A percentile compares a stretch with the other conserved stretches of the same genome.
These are phyloP conservation scores for Hymenoscyphus occultus DNA, from an alignment of 2,329 filamentous ascomycete genomes.

Conservation along the genomic window DNA sequence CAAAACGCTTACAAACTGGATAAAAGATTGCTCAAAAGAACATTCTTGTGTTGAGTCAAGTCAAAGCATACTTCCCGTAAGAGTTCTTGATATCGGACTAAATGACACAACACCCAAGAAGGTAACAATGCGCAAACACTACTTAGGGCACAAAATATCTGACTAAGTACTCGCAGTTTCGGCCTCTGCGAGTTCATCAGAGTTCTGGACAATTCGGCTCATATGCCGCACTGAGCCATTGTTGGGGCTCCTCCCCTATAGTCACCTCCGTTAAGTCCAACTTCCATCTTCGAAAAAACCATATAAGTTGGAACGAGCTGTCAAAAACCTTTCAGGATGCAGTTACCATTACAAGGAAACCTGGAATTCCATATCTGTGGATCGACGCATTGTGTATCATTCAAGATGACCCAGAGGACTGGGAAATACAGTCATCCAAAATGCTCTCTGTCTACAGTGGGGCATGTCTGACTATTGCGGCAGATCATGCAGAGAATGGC, in stretches of 20 bases:
- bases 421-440: neutral
- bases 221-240: neutral
- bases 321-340: neutral
- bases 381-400: neutral
- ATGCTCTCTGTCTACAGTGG: neutral
- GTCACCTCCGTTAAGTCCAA: neutral
- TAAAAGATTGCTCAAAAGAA: neutral
- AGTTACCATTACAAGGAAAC: neutral
- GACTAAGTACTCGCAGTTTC: neutral
- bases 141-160: neutral
- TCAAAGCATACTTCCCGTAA: neutral
- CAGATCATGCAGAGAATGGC: neutral
- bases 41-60: neutral
- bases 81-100: neutral
- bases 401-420: neutral
- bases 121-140: neutral
- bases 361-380: neutral
- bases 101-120: neutral
- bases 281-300: neutral
- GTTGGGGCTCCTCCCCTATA: neutral
- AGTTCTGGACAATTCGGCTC: neutral
- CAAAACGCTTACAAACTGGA: neutral
- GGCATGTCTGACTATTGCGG: neutral
- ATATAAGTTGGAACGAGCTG: neutral
- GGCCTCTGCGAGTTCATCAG: neutral